Conservation (phyloP, 1,284 basidiomycete genomes). For the Marasmius oreades region DNA sequence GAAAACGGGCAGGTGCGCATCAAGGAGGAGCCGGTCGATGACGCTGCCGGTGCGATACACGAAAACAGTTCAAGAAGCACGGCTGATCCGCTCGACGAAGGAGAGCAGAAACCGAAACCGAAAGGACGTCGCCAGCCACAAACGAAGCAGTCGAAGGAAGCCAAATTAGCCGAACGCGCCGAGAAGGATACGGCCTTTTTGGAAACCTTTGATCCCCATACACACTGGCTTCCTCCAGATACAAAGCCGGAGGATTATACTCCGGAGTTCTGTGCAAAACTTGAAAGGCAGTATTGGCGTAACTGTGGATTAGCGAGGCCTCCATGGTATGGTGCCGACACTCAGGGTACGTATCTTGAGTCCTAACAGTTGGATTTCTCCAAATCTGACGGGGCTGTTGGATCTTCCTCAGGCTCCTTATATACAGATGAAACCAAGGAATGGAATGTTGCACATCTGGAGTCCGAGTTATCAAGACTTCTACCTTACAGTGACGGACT, state of each 20-base stretch:
- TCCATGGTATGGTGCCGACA: conserved; percentile 96
- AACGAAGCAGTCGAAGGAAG: conserved; percentile 50
- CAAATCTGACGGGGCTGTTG: conserved; percentile 1
- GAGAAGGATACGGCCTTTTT: conserved; percentile 64
- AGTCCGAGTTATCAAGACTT: conserved; percentile 85
- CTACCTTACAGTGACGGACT: conserved; percentile 65
- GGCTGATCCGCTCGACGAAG: conserved; percentile 18
- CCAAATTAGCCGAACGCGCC: conserved; percentile 48
- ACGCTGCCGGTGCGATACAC: conserved; percentile 19
- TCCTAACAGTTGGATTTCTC: background rate
- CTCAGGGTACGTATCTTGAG: conserved; percentile 56
- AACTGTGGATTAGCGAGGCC: conserved; percentile 85
- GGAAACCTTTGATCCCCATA: conserved; percentile 62
- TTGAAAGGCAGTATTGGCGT: conserved; percentile 93
- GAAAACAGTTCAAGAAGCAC: conserved; percentile 14
- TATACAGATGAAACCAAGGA: conserved; percentile 77
- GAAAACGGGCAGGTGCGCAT: conserved; percentile 30
- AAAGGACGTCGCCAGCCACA: conserved; percentile 42
- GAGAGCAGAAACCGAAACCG: conserved; percentile 30
- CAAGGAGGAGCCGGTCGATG: conserved; percentile 36
- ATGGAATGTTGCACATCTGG: conserved; percentile 94
- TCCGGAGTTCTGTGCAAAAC: conserved; percentile 78
- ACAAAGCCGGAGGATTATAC: conserved; percentile 77
- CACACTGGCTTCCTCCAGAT: conserved; percentile 75
- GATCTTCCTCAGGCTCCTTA: conserved; percentile 60